phyloP scores from a whole-genome alignment of 1,284 basidiomycete species.

The Ceratobasidium sp. region DNA sequence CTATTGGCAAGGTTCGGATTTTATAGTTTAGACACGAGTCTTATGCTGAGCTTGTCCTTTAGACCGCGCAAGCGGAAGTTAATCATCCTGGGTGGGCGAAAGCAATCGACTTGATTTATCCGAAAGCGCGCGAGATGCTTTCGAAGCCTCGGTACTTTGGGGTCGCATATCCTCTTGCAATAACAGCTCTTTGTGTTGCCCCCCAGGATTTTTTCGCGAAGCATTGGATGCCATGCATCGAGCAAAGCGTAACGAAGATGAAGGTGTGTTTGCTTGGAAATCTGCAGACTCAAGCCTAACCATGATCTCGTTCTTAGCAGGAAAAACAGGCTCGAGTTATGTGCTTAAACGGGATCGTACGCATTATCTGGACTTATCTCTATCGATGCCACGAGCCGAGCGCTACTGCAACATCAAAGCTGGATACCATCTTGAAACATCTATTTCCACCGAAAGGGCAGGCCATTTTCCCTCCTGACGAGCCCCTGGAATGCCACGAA shows the following conservation, averaged over 20 bases:
- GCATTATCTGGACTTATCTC: conserved; percentile 93
- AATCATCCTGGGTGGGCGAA: conserved; percentile 96
- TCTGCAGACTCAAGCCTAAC: neutral
- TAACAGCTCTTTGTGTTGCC: conserved; percentile 87
- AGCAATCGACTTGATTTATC: conserved; percentile 86
- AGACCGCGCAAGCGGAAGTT: conserved; percentile 95
- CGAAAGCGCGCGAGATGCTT: conserved; percentile 87
- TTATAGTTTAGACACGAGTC: conserved; percentile 9
- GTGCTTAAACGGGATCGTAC: conserved; percentile 84
- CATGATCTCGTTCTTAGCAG: conserved; percentile 55
- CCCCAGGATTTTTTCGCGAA: conserved; percentile 87
- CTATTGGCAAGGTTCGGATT: conserved; percentile 80
- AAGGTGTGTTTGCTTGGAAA: conserved; percentile 65
- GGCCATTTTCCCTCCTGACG: conserved; percentile 74
- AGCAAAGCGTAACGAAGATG: conserved; percentile 75
- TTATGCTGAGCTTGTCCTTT: conserved; percentile 37
- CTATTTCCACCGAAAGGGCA: conserved; percentile 82
- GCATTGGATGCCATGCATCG: conserved; percentile 80
- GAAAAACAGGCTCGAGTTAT: conserved; percentile 80
- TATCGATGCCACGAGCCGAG: conserved; percentile 90
- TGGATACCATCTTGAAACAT: conserved; percentile 80
- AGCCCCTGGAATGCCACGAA: conserved; percentile 79
- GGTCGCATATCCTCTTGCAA: conserved; percentile 85
- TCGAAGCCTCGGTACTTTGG: conserved; percentile 92
- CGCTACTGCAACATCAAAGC: conserved; percentile 78